Conservation (phyloP, 192 early-diverging fungal species). For the Coemansia sp. region DNA sequence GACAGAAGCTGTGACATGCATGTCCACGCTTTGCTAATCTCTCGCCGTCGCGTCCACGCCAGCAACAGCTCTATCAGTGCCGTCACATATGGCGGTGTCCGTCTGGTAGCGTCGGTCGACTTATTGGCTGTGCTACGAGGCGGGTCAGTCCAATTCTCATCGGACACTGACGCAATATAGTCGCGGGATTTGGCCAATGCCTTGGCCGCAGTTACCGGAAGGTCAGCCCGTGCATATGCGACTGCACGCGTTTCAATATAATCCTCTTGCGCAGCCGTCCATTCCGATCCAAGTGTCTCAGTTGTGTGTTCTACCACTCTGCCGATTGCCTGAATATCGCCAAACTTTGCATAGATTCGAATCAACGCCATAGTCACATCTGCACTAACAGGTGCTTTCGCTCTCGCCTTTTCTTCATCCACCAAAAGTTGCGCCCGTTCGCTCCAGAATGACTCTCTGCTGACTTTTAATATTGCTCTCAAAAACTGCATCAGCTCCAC, state of each 20-base stretch:
- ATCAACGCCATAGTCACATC: conserved; percentile 19
- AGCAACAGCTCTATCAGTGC: conserved; percentile 27
- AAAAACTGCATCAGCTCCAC: conserved; percentile 30
- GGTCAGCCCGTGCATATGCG: conserved; percentile 24
- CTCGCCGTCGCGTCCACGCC: conserved; percentile 29
- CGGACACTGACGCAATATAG: background rate
- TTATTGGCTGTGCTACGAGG: background rate
- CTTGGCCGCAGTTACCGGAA: conserved; percentile 22
- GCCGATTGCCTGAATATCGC: conserved; percentile 23
- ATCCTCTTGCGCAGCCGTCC: conserved; percentile 9
- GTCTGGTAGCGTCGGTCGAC: conserved; percentile 2
- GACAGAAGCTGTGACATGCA: conserved; percentile 15
- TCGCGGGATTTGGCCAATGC: conserved; percentile 5
- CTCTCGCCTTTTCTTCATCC: background rate
- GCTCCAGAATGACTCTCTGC: conserved; percentile 23
- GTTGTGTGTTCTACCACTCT: background rate
- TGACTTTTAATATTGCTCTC: conserved; percentile 20
- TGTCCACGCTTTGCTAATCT: conserved; percentile 25
- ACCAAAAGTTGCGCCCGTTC: conserved; percentile 21
- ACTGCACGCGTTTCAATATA: conserved; percentile 18
- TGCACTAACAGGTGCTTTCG: background rate
- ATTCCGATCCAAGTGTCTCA: background rate
- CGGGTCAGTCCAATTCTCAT: background rate
- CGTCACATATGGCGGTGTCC: conserved; percentile 9
- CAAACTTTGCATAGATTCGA: conserved; percentile 31